Base-by-base conservation (phyloP, 768 basidiomycete genomes). In the Lactarius evosmus region DNA sequence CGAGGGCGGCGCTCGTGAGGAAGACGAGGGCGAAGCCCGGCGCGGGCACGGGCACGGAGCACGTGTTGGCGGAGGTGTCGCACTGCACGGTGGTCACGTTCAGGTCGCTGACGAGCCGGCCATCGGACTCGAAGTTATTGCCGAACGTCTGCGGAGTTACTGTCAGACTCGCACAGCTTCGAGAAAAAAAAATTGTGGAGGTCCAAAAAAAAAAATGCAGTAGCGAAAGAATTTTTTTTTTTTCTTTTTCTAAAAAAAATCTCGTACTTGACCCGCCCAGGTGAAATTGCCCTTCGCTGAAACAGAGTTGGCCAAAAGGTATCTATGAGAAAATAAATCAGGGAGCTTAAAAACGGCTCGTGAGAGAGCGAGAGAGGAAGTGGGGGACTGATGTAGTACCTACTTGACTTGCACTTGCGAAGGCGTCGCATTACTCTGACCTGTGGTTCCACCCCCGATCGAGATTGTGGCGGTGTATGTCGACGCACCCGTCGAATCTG, bases 21-120 rank as follows among this genome's bases (percentile, higher is more conserved):
- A 91, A 91, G 62, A 93, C 88, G 52, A 93, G 78, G 1, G 89
- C 90, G 63, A 88, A 85, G 38, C 83, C 83, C 0, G 92, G 91
- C 0, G 89, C 87, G 41, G 83, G 81, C 40, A 93, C 83, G 4
- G 78, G 78, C 41, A 93, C 77, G 27, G 74, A 67, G 72, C 91
- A 93, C 0, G 77, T 76, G 69, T 83, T 82, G 60, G 77, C 75
- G 2, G 71, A 71, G 41, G 77, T 75, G 70, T 88, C 79, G 70
- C 92, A 95, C 12, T 73, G 65, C 32, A 93, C 78, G 1, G 83
- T 86, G 62, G 82, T 76, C 11, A 91, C 79, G 61, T 80, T 71
- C 33, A 84, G 77, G 0, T 74, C 70, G 51, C 89, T 89, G 38
- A 76, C 75, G n/a, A 86, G 79, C 34, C 85, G 82, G 2, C 91